Conservation (phyloP, 1,284 basidiomycete genomes). For the Thecaphora thlaspeos region DNA sequence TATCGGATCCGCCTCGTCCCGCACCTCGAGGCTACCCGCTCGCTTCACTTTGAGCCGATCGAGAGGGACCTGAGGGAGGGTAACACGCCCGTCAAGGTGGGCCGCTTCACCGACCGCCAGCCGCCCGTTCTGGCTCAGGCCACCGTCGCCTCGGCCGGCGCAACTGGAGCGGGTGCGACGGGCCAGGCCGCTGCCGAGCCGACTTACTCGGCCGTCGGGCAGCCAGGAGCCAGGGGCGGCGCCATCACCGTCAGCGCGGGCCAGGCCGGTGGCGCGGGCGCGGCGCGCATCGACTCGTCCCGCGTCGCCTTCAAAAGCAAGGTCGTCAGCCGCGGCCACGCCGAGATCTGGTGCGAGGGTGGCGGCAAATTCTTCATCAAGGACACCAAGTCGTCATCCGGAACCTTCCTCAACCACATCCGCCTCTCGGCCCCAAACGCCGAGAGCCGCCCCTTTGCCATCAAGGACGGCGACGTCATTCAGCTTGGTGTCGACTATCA, state of each 20-base stretch:
- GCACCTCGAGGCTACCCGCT: conserved; percentile 83
- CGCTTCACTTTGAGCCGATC: conserved; percentile 90
- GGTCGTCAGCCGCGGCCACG: conserved; percentile 89
- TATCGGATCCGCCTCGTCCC: conserved; percentile 78
- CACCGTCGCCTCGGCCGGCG: conserved; percentile 4
- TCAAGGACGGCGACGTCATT: conserved; percentile 91
- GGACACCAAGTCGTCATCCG: conserved; percentile 85
- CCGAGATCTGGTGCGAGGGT: conserved; percentile 81
- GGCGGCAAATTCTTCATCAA: conserved; percentile 76
- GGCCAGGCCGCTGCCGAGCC: not conserved
- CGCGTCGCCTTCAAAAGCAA: conserved; percentile 87
- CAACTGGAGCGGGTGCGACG: conserved; percentile 1
- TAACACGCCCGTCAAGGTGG: conserved; percentile 72
- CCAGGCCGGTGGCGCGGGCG: conserved; percentile 68
- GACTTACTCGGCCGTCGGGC: conserved; percentile 52
- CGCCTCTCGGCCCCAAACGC: conserved; percentile 78
- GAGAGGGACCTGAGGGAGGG: conserved; percentile 69
- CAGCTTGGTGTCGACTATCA: conserved; percentile 98
- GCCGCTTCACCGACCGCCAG: conserved; percentile 77
- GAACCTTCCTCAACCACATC: conserved; percentile 95
- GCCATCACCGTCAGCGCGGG: conserved; percentile 39
- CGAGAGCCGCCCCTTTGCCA: conserved; percentile 70
- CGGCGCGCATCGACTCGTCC: conserved; percentile 43
- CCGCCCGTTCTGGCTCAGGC: conserved; percentile 12
- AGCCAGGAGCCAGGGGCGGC: conserved; percentile 32